Conservation (phyloP, 2,329 filamentous ascomycete genomes). For the Trichoderma sp. region DNA sequence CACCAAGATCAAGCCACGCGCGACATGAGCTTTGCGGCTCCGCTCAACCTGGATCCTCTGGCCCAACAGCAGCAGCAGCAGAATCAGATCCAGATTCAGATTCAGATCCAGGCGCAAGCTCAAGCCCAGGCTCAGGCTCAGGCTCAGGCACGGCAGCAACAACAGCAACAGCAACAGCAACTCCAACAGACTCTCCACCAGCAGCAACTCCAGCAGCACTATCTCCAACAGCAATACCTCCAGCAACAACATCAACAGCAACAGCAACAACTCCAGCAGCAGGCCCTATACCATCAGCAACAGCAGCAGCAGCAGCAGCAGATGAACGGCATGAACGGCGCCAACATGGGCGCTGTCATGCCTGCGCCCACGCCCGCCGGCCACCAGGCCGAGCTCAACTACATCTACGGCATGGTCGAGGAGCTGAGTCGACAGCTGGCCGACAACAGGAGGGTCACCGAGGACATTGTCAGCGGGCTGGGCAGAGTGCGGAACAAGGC, state of each 20-base stretch:
- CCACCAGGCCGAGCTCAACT: constrained; percentile 66
- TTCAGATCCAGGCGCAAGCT: not conserved
- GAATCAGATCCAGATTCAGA: constrained; percentile 20
- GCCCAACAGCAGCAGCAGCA: constrained; percentile 31
- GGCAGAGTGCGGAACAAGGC: constrained; percentile 60
- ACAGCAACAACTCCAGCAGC: constrained; percentile 14
- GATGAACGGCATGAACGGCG: constrained; percentile 53
- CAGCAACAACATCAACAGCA: constrained; percentile 24
- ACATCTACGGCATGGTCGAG: constrained; percentile 67
- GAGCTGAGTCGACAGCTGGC: constrained; percentile 62
- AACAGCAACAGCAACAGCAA: constrained; percentile 22
- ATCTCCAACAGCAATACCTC: constrained; percentile 22
- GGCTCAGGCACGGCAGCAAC: constrained; percentile 13
- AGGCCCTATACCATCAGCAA: constrained; percentile 23
- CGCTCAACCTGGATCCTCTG: constrained; percentile 27
- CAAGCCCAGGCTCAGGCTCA: not conserved
- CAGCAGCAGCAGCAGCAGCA: constrained; percentile 11
- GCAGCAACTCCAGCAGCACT: constrained; percentile 24
- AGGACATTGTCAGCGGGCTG: constrained; percentile 62
- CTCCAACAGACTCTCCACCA: constrained; percentile 22
- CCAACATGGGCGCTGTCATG: constrained; percentile 46
- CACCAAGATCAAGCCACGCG: constrained; percentile 17
- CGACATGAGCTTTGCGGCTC: constrained; percentile 36
- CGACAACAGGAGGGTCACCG: constrained; percentile 59
- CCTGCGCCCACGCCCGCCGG: constrained; percentile 62